Evolutionary conservation across 23 red algal genomes (phyloP), one percentile per base, ranked within the genome.

Genomic region (Gracilaria gracilis): DNA sequence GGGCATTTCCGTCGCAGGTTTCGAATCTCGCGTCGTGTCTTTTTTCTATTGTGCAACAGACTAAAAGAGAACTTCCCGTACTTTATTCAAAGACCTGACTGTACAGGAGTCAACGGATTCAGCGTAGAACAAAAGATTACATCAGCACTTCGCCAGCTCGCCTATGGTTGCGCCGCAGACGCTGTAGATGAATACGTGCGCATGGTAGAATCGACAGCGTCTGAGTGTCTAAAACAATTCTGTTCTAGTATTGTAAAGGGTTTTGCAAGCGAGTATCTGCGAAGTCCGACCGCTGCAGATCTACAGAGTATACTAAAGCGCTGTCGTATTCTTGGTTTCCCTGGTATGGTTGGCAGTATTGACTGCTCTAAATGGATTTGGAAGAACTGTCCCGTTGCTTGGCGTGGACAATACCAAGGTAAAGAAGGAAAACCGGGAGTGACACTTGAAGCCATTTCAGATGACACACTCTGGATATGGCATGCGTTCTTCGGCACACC

Each of bases 381-480:
- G 66, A 61, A 23, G 17, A 84, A 75, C 55, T 86, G 80, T 11
- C 24, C 82, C 31, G 75, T 53, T 16, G 81, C 61, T 17, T 80
- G 42, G 33, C 80, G 78, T 21, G 80, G 90, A 13, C 90, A 93
- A 58, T 93, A 28, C 51, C 32, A 80, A 40, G 90, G 81, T 0
- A 61, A 86, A 39, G 72, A 93, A 61, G 72, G 62, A 6, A 44
- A 51, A 21, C 70, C 69, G 4, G 61, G 32, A 13, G 0, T 93
- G 32, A 86, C 55, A 3, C 27, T 93, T 14, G 80, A 86, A 66
- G 90, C 67, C 25, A 79, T 93, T 14, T 33, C 24, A 17, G 90
- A 93, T 58, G 29, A 93, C 8, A 50, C n/a, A 17, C 50, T 78
- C 20, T 85, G 82, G 64, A 86, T 93, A 34, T 93, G 90, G 90